Percentiles rank a stretch among this genome's conserved stretches.
These are phyloP conservation scores for Aspergillus sp. DNA, from an alignment of 2,329 filamentous ascomycete species.

Conservation along the genomic window DNA sequence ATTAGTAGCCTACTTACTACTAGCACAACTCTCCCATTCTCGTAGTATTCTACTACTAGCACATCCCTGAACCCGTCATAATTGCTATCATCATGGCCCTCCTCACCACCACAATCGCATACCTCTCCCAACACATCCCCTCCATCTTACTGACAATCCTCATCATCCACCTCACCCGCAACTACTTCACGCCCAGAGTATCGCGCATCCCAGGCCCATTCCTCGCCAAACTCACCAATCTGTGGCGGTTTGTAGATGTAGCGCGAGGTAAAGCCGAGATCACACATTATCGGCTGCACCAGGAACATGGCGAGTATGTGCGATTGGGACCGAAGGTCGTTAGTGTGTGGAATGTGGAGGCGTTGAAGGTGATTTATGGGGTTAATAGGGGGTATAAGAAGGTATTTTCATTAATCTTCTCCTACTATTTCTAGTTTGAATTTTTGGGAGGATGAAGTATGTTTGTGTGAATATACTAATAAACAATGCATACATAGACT, in stretches of 20 bases:
- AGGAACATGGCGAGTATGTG: not conserved
- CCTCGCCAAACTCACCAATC: not conserved
- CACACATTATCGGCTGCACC: not conserved
- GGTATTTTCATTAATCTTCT: not conserved
- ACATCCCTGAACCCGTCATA: too few relatives aligned
- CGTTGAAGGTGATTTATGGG: conserved; percentile 23
- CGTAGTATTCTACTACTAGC: too few relatives aligned
- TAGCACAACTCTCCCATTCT: too few relatives aligned
- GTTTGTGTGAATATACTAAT: not conserved
- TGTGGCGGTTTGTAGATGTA: not conserved
- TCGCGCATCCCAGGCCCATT: not conserved
- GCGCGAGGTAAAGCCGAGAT: not conserved
- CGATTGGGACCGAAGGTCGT: conserved; percentile 19
- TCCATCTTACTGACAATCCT: not conserved
- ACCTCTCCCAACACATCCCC: not conserved
- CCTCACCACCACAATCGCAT: not conserved
- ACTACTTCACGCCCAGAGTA: not conserved
- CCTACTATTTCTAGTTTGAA: too few relatives aligned
- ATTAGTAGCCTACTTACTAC: too few relatives aligned
- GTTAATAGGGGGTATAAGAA: conserved; percentile 24
- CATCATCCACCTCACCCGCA: not conserved
- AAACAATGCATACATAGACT: not conserved
- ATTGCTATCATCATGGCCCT: not conserved
- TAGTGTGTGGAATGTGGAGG: conserved; percentile 24
- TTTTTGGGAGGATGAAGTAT: too few relatives aligned